Conservation (phyloP, 2,329 filamentous ascomycete species). For the Alternaria ventricosa region DNA sequence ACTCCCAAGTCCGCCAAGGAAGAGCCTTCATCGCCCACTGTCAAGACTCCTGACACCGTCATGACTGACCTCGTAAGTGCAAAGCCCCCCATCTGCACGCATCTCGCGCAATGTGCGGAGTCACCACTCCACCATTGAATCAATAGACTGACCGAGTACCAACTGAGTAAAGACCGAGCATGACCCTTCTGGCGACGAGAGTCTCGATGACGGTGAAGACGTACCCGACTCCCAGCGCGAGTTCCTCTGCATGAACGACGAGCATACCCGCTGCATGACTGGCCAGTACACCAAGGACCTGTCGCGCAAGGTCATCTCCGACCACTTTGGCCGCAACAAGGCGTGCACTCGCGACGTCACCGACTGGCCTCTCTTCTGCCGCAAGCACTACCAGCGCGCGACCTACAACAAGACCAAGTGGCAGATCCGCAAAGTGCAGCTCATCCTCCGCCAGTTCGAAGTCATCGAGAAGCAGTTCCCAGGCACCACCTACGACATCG, state of each 20-base stretch:
- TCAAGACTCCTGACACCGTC: constrained; percentile 8
- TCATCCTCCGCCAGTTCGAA: constrained; percentile 44
- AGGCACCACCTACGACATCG: constrained; percentile 40
- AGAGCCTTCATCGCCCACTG: neutral
- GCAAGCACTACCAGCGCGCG: constrained; percentile 51
- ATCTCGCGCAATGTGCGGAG: neutral
- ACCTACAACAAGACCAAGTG: constrained; percentile 46
- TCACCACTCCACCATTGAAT: neutral
- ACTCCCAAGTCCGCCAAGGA: constrained; percentile 9
- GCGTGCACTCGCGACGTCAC: constrained; percentile 40
- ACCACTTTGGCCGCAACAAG: constrained; percentile 51
- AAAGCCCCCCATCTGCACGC: neutral
- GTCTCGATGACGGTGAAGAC: constrained; percentile 4
- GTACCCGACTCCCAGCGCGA: constrained; percentile 26
- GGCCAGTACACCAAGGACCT: constrained; percentile 43
- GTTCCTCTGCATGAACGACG: constrained; percentile 43
- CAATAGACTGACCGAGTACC: neutral
- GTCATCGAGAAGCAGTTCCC: constrained; percentile 40
- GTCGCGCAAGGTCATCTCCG: constrained; percentile 49
- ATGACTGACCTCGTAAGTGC: constrained; percentile 3
- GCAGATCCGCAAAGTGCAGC: constrained; percentile 42
- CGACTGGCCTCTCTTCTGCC: constrained; percentile 46
- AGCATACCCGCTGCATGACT: constrained; percentile 37
- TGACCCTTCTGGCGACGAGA: constrained; percentile 1
- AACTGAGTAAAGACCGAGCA: neutral